Evolutionary conservation across 208 protist species (phyloP), one percentile per base, ranked within the genome.

Genomic region (Trypanosoma vivax): DNA sequence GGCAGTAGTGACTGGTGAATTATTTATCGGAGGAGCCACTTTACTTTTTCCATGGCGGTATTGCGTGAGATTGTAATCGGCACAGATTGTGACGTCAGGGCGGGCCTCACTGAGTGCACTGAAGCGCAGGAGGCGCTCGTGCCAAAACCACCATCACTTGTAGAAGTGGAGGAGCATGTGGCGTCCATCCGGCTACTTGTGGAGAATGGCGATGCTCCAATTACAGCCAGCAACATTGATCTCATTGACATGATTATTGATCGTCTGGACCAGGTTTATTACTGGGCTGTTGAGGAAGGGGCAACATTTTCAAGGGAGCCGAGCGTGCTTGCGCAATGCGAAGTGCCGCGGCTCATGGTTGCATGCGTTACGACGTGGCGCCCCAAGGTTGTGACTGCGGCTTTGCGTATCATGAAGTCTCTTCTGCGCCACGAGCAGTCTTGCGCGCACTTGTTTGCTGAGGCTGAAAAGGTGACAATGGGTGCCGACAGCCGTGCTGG

Each of bases 221-320:
- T 84, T 21, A 41, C 39, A n/a, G 41, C 64, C 3, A 56, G 27
- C 16, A 69, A 71, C 14, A 47, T 88, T 38, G 25, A 65, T 3
- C 65, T 54, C 9, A 69, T 85, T 24, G 58, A 39, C 0, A 27
- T 23, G 2, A 33, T 87, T 18, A 47, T 63, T n/a, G 80, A 87
- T 37, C 31, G 62, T 13, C 51, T 92, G 21, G 76, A 84, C 33
- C 71, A 79, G 47, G 47, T 92, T 23, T 57, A 64, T 23, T 81
- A 81, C 47, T 92, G 84, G 80, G 77, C 78, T 10, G 37, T 79
- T 14, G 84, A 89, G 53, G 84, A 92, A 50, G 65, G 56, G 2
- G 60, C 57, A 16, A 79, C 63, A 1, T 82, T 83, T 52, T 27
- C 38, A 6, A 40, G 56, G 7, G 54, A 79, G 53, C 77, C 79